These are phyloP conservation scores for Coleophoma crateriformis DNA, from an alignment of 2,329 filamentous ascomycete genomes.

Conservation along the genomic window DNA sequence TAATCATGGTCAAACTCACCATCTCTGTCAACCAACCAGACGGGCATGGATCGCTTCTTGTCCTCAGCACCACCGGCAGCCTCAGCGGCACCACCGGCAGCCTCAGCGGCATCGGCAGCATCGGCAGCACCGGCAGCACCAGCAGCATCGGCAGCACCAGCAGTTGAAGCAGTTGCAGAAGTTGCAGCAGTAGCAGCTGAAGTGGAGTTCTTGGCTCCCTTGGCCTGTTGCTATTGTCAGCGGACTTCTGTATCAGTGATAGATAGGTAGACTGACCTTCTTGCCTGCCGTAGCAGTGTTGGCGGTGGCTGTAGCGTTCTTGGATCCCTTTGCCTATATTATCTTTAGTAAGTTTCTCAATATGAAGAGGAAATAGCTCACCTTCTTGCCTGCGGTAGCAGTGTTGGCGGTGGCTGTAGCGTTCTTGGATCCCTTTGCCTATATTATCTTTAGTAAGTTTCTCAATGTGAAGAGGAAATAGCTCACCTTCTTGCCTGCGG, in stretches of 20 bases:
- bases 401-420: background rate
- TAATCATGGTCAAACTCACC: background rate
- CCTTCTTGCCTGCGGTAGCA: slow-evolving; percentile 1
- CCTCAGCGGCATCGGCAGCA: slow-evolving; percentile 2
- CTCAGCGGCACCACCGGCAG: background rate
- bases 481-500: slow-evolving; percentile 5
- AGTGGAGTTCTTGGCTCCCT: slow-evolving; percentile 13
- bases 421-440: slow-evolving; percentile 6
- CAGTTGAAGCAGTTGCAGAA: background rate
- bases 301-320: background rate
- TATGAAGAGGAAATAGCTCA: slow-evolving; percentile 1
- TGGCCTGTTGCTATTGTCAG: slow-evolving; percentile 3
- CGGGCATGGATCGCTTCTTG: background rate
- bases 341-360: too few relatives aligned
- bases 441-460: too few relatives aligned
- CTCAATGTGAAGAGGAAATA: too few relatives aligned
- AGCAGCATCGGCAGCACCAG: background rate
- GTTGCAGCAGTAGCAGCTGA: slow-evolving; percentile 4
- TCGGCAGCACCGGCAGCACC: background rate
- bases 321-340: slow-evolving; percentile 5
- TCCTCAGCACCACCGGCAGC: background rate
- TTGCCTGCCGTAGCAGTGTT: background rate
- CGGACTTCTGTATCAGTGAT: background rate
- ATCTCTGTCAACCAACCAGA: background rate
- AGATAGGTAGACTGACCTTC: background rate